phyloP scores from a whole-genome alignment of 202 grass and related monocot genomes.

The Schoenoplectus tabernaemontani region DNA sequence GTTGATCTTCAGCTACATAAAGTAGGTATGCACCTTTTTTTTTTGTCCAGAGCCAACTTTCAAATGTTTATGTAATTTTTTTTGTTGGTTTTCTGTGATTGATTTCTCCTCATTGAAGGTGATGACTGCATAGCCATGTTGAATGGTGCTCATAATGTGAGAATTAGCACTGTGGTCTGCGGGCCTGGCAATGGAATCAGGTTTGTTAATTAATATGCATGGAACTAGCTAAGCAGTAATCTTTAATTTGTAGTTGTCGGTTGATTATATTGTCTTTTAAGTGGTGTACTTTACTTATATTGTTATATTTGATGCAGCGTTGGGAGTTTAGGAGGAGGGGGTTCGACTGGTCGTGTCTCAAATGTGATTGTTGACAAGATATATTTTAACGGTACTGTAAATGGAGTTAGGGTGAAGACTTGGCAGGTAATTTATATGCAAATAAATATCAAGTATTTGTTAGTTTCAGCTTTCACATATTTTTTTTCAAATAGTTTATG shows the following conservation, averaged over 20 bases:
- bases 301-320: slow-evolving; percentile 18
- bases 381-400: slow-evolving; percentile 22
- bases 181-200: slow-evolving; percentile 55
- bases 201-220: not conserved
- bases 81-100: not conserved
- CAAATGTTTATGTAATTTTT: not conserved
- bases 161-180: slow-evolving; percentile 23
- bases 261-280: not conserved
- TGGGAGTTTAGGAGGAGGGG: slow-evolving; percentile 34
- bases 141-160: slow-evolving; percentile 22
- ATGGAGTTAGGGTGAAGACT: slow-evolving; percentile 44
- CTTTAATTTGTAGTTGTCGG: not conserved
- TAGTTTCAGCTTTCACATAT: not conserved
- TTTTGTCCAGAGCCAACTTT: not conserved
- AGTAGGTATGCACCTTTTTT: not conserved
- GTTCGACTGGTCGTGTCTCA: slow-evolving; percentile 24
- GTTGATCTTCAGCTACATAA: not conserved
- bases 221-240: not conserved
- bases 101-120: slow-evolving; percentile 15
- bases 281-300: not conserved
- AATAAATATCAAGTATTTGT: not conserved
- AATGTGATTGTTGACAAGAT: slow-evolving; percentile 27
- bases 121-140: slow-evolving; percentile 50
- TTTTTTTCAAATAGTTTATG: not conserved
- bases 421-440: slow-evolving; percentile 26